Base-by-base conservation (phyloP, 1,284 basidiomycete genomes). In the Athelia sp. region DNA sequence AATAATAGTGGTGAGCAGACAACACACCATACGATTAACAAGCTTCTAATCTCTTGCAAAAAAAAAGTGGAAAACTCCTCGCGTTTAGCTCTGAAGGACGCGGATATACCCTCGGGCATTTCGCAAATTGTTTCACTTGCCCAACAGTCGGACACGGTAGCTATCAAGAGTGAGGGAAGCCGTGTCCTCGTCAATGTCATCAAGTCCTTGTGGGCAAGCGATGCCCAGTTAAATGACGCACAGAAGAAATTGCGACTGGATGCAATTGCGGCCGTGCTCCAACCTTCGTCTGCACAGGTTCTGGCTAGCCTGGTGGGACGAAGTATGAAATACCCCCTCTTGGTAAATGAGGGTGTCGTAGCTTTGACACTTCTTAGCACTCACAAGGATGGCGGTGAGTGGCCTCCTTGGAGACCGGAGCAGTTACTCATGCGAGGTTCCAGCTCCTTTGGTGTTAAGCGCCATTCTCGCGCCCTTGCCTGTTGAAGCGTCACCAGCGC, bases 341-440 rank as follows among this genome's bases (percentile, higher is more conserved):
- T 98, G 26, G 78, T 97, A 52, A 96, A 95, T 60, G 96, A 98
- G 65, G 91, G 87, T 1, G 74, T 97, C 23, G 79, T 98, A 23
- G 90, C 90, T 1, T 67, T 97, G 52, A 88, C 87, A 32, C 67
- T 98, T 46, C 66, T 97, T 53, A 81, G 80, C 52, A 82, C 82
- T 13, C 76, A 82, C 49, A 69, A 72, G 42, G 66, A 72, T 49
- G 88, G 87, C 57, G 82, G 90, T 85, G 67, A 58, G 80, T 70
- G 36, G 46, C 35, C 50, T 32, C 17, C 50, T 50, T 45, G 17
- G 43, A 17, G 15, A 24, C 47, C 24, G 10, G 18, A 18, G 18
- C 51, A 46, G 56, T 66, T 35, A 64, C 45, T 49, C 43, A 31
- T 17, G 18, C 23, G 32, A 31, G 22, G 19, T 24, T 43, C 15